Evolutionary conservation across 257 asterid species (phyloP).

Genomic region (Paraleonurus japonicus): DNA sequence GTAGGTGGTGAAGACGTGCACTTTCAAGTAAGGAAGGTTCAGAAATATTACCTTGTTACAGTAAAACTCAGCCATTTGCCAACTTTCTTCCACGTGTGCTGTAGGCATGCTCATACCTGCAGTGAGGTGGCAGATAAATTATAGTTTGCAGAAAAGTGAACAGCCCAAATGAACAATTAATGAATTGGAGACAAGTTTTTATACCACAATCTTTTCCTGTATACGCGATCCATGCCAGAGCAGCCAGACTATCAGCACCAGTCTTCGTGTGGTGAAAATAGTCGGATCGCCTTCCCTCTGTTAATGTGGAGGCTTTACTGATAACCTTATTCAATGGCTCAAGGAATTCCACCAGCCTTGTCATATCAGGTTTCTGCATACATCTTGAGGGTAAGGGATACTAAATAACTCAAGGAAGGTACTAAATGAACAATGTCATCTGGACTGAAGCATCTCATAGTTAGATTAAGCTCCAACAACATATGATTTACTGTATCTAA

Average conservation of each 20-base stretch:
- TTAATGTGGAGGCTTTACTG: constrained; percentile 58
- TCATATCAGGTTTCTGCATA: constrained; percentile 84
- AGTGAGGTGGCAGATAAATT: constrained; percentile 13
- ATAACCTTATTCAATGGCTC: constrained; percentile 82
- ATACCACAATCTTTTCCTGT: constrained; percentile 91
- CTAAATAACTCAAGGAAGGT: background rate
- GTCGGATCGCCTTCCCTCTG: constrained; percentile 82
- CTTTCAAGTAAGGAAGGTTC: background rate
- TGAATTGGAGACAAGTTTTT: constrained; percentile 2
- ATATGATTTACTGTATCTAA: background rate
- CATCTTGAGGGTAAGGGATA: constrained; percentile 6
- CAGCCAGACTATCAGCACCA: constrained; percentile 81
- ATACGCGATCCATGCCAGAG: constrained; percentile 94
- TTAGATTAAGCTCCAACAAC: background rate
- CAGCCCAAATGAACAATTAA: constrained; percentile 8
- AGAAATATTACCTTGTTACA: constrained; percentile 70
- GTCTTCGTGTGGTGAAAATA: constrained; percentile 86
- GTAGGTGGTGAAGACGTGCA: background rate
- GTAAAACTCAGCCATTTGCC: constrained; percentile 99
- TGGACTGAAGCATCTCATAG: constrained; percentile 11
- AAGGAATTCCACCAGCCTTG: constrained; percentile 73
- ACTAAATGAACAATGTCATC: background rate
- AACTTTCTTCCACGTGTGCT: constrained; percentile 96
- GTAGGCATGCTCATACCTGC: constrained; percentile 97
- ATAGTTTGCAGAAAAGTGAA: background rate